Base-by-base conservation (phyloP, 805 yeast species). In the Saturnispora ahearnii region DNA sequence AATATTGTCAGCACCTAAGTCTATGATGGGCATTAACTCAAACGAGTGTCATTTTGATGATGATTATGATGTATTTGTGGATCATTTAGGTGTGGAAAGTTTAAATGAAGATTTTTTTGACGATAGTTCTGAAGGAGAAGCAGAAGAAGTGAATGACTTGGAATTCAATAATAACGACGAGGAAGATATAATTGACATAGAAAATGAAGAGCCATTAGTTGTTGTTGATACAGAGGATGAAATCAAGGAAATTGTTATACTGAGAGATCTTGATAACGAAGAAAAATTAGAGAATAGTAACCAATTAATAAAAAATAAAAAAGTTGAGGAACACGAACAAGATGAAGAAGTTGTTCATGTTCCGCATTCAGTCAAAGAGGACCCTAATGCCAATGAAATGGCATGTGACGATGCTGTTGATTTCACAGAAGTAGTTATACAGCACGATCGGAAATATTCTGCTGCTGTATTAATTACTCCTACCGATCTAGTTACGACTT, bases 1-100 rank as follows among this genome's bases (percentile, higher is more conserved):
- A 36, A 62, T 64, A 11, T 45, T 44, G 21, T 47, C 56, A 9
- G 31, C 48, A 5, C 38, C 57, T 26, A 36, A 13, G 21, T 36
- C 40, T 4, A 6, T 18, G 6, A 7, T 11, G 8, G 22, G 40
- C 11, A 50, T 55, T 22, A 46, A 53, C 26, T 53, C 61, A 13
- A 49, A 59, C 5, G 60, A 56, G 3, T 53, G 55, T 8, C 49
- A 48, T 18, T 59, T 59, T n/a, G 56, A 53, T 3, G 42, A 57
- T 42, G 65, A 58, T 6, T 62, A 58, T 15, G 59, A 60, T 44
- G 81, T 71, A 38, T 74, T 74, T 59, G 69, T 74, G 15, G 80
- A 76, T 62, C 29, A 38, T 38, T 62, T 75, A 46, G 77, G 75
- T 2, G 64, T 61, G 28, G 57, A 59, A 44, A 59, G 63, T 9